Percentiles rank a stretch among this genome's conserved stretches.
phyloP scores from a whole-genome alignment of 208 protist genomes.

The Trypanosoma platydactyli region DNA sequence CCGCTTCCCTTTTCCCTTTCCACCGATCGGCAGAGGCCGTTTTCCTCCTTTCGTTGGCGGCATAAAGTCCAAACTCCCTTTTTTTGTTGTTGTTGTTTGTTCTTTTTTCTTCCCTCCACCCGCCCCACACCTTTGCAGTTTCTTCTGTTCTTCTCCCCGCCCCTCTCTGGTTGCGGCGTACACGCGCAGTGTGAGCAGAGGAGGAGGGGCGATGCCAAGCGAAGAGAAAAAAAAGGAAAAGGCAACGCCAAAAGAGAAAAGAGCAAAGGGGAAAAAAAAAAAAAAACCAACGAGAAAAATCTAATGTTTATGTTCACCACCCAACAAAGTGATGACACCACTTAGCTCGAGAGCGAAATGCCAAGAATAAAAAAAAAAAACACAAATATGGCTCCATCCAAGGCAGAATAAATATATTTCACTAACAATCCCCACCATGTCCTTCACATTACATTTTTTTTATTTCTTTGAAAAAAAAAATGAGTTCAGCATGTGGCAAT shows the following conservation, averaged over 20 bases:
- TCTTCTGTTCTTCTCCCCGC: too few species aligned
- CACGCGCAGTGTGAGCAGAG: too few species aligned
- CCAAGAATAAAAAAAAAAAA: too few species aligned
- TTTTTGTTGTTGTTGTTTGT: conserved; percentile 1
- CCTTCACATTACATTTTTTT: not conserved
- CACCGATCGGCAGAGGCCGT: conserved; percentile 88
- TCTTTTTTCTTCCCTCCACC: not conserved
- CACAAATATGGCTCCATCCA: too few species aligned
- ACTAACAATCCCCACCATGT: too few species aligned
- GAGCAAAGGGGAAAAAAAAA: conserved; percentile 14
- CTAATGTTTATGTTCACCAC: too few species aligned
- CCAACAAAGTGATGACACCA: too few species aligned
- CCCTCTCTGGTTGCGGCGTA: too few species aligned
- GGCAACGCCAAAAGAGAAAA: conserved; percentile 17
- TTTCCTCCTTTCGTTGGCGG: conserved; percentile 89
- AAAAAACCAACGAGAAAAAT: conserved; percentile 2
- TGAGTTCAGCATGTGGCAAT: too few species aligned
- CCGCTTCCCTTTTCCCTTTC: conserved; percentile 97
- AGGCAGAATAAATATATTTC: too few species aligned
- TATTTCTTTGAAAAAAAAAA: conserved; percentile 11
- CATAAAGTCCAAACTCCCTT: conserved; percentile 36
- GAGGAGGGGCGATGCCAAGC: not conserved
- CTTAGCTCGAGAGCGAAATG: too few species aligned
- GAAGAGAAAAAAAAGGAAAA: conserved; percentile 14
- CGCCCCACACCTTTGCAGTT: too few species aligned